Evolutionary conservation across 2,329 filamentous ascomycete species (phyloP).

Genomic region (Calycina marina): DNA sequence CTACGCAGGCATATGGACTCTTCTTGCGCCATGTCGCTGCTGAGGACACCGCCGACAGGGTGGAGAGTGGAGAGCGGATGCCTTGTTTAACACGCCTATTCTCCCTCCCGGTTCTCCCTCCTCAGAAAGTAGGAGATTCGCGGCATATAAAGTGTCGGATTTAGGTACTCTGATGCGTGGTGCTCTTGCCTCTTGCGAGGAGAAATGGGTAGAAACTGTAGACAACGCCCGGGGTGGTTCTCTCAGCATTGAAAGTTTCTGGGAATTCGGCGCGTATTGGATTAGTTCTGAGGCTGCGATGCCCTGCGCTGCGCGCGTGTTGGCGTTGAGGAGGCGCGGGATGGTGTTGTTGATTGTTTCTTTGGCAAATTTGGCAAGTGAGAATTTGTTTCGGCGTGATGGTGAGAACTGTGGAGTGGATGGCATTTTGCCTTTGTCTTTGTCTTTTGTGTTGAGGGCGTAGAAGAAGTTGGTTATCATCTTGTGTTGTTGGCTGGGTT

Average conservation of each 20-base stretch:
- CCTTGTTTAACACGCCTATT: constrained; percentile 53
- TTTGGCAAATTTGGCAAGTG: constrained; percentile 13
- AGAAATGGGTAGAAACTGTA: too few relatives aligned
- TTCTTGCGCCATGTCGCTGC: constrained; percentile 50
- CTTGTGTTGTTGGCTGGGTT: too few relatives aligned
- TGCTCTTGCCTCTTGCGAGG: constrained; percentile 11
- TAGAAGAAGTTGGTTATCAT: too few relatives aligned
- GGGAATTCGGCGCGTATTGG: constrained; percentile 5
- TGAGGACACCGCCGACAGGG: constrained; percentile 51
- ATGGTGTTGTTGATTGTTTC: constrained; percentile 13
- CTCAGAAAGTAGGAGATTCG: too few relatives aligned
- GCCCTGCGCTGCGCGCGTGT: constrained; percentile 6
- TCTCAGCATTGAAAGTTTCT: constrained; percentile 43
- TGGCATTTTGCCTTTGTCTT: too few relatives aligned
- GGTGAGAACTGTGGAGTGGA: too few relatives aligned
- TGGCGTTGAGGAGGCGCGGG: constrained; percentile 10
- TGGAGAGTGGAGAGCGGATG: constrained; percentile 35
- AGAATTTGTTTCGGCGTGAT: constrained; percentile 10
- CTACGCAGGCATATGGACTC: constrained; percentile 54
- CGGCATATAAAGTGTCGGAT: too few relatives aligned
- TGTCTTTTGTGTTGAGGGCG: too few relatives aligned
- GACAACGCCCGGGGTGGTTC: too few relatives aligned
- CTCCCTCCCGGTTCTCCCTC: constrained; percentile 23
- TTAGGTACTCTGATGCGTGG: too few relatives aligned
- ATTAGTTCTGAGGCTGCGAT: constrained; percentile 10